Base-by-base conservation (phyloP, 2,329 filamentous ascomycete genomes). In the Aspergillus chevalieri region DNA sequence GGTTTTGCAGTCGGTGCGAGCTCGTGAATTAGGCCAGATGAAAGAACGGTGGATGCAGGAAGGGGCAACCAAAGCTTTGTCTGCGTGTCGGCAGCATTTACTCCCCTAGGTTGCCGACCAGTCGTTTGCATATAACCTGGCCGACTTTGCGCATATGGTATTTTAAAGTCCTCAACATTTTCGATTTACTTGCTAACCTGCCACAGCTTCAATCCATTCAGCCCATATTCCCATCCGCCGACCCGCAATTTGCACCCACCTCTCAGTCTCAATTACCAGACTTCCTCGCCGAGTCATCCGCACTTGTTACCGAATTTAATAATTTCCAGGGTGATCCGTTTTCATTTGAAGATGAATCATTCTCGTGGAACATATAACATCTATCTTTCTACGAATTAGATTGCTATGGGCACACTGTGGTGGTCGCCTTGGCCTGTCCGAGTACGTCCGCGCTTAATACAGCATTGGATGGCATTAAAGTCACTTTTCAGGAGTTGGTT, bases 1-100 rank as follows among this genome's bases (percentile, higher is more conserved):
- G 3, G 58, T 64, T 4, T 51, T 67, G 2, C 60, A 66, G 42
- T 61, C 58, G 2, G 60, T 62, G 6, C 59, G 64, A 9, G 55
- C 56, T 8, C 63, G 60, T 28, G 64, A 63, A 3, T 56, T 58
- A 15, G 43, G 50, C 1, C 57, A 62, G 36, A 51, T 59, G 39
- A 63, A 60, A 49, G 55, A 59, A 17, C 47, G 50, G 2, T 48
- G 52, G 36, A 64, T 68, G 61, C 56, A 56, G 14, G 52, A 58
- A 39, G 64, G 62, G 3, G 59, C 60, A 1, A 59, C 56, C 19
- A 62, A 55, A 22, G 53, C 57, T 4, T 28, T 58, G 14, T 51
- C 52, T 17, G 52, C 52, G 3, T 60, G 58, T 52, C 50, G 58
- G 8, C 52, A 56, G 21, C 51, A 57, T 26, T 38, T 60, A 3